Percentiles rank a stretch among this genome's conserved stretches.
Evolutionary conservation across 768 basidiomycete genomes (phyloP).

Genomic region (Hypsizygus marmoreus): DNA sequence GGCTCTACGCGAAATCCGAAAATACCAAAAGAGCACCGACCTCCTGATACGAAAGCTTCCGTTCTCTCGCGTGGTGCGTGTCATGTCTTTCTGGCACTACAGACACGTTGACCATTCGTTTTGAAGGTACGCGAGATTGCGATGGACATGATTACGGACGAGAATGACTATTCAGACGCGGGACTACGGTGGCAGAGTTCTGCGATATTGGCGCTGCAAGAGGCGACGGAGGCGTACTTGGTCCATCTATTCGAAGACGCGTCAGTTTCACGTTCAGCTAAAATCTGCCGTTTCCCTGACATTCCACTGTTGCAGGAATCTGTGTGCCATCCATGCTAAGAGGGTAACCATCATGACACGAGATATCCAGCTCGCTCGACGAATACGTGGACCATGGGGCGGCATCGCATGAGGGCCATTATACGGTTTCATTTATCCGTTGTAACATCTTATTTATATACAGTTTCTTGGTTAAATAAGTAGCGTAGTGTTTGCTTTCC

Average conservation of each 20-base stretch:
- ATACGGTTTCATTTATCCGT: conserved; percentile 8
- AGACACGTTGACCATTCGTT: no score
- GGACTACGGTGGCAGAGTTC: conserved; percentile 93
- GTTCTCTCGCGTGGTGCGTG: conserved; percentile 86
- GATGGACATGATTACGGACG: conserved; percentile 82
- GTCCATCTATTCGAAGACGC: conserved; percentile 99
- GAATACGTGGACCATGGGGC: conserved; percentile 91
- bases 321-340: conserved; percentile 97
- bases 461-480: conserved; percentile 14
- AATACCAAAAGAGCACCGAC: conserved; percentile 93
- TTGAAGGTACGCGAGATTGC: conserved; percentile 99
- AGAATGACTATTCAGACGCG: conserved; percentile 57
- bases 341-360: conserved; percentile 97
- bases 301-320: conserved; percentile 59
- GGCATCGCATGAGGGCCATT: conserved; percentile 52
- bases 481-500: no score
- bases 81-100: background rate
- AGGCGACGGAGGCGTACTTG: conserved; percentile 93
- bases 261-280: conserved; percentile 55
- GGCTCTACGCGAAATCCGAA: conserved; percentile 89
- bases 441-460: conserved; percentile 18
- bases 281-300: background rate
- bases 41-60: conserved; percentile 85
- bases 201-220: conserved; percentile 91
- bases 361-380: conserved; percentile 94